Percentiles rank a stretch among this genome's conserved stretches.
Conservation (phyloP, 495 filamentous ascomycete species). For the Polyplosphaeria fusca region DNA sequence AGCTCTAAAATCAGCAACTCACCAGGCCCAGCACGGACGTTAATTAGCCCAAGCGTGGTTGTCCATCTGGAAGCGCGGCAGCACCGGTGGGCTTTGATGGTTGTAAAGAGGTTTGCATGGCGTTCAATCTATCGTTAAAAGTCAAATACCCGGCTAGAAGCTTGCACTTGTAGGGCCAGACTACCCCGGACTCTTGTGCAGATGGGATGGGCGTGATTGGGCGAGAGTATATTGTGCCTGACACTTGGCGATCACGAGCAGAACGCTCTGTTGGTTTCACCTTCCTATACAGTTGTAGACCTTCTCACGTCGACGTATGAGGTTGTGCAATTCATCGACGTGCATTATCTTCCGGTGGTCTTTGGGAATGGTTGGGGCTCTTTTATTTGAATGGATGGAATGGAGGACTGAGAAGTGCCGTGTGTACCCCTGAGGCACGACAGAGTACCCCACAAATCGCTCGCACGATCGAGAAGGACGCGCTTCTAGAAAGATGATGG, state of each 20-base stretch:
- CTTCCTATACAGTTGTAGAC: slow-evolving; percentile 7
- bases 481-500: slow-evolving; percentile 12
- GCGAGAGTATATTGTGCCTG: slow-evolving; percentile 20
- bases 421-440: not conserved
- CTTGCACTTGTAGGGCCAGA: slow-evolving; percentile 2
- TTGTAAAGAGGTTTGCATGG: not conserved
- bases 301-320: not conserved
- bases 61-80: slow-evolving; percentile 8
- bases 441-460: not conserved
- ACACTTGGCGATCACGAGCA: slow-evolving; percentile 13
- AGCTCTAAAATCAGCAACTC: not conserved
- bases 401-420: not conserved
- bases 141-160: slow-evolving; percentile 3
- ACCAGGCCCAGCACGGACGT: slow-evolving; percentile 1
- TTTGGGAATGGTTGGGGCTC: not conserved
- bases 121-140: slow-evolving; percentile 1
- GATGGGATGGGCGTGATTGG: slow-evolving; percentile 2
- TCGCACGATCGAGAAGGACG: not conserved
- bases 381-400: not conserved
- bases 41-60: slow-evolving; percentile 6
- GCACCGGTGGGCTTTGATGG: slow-evolving; percentile 1
- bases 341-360: slow-evolving; percentile 5
- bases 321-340: not conserved
- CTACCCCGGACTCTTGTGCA: slow-evolving; percentile 1
- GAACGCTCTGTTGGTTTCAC: not conserved